Evolutionary conservation across 2,329 filamentous ascomycete species (phyloP).

Genomic region (Scedosporium apiospermum): DNA sequence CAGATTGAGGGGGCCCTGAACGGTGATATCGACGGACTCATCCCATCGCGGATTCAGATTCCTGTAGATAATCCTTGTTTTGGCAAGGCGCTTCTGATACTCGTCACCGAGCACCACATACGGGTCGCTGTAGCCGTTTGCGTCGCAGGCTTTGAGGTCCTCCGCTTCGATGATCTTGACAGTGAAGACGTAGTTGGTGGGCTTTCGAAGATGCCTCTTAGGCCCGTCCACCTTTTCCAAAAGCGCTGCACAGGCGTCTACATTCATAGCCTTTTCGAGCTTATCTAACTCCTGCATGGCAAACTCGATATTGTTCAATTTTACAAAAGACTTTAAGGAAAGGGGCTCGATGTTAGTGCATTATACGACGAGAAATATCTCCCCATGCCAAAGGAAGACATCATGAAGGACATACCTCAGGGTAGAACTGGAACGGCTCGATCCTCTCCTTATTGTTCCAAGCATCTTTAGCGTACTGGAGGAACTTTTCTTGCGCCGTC

Average conservation of each 20-base stretch:
- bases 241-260: constrained; percentile 79
- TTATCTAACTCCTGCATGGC: constrained; percentile 87
- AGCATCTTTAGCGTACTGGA: constrained; percentile 87
- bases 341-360: not conserved
- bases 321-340: constrained; percentile 73
- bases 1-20: constrained; percentile 81
- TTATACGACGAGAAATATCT: not conserved
- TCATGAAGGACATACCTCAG: constrained; percentile 53
- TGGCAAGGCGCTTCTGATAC: constrained; percentile 91
- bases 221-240: constrained; percentile 67
- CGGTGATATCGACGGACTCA: constrained; percentile 92
- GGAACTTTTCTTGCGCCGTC: constrained; percentile 83
- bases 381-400: too few species aligned
- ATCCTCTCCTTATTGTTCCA: constrained; percentile 88
- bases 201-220: constrained; percentile 52
- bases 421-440: constrained; percentile 93
- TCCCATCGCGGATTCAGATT: constrained; percentile 95
- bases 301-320: constrained; percentile 95
- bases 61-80: constrained; percentile 84
- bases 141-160: constrained; percentile 95
- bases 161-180: constrained; percentile 98
- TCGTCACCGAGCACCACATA: constrained; percentile 96
- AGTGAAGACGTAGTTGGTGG: constrained; percentile 91
- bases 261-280: constrained; percentile 80
- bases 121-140: constrained; percentile 87